Percentiles rank a stretch among this genome's conserved stretches.
These are phyloP conservation scores for Yamadazyma mexicana DNA, from an alignment of 1,139 yeast genomes.

Conservation along the genomic window DNA sequence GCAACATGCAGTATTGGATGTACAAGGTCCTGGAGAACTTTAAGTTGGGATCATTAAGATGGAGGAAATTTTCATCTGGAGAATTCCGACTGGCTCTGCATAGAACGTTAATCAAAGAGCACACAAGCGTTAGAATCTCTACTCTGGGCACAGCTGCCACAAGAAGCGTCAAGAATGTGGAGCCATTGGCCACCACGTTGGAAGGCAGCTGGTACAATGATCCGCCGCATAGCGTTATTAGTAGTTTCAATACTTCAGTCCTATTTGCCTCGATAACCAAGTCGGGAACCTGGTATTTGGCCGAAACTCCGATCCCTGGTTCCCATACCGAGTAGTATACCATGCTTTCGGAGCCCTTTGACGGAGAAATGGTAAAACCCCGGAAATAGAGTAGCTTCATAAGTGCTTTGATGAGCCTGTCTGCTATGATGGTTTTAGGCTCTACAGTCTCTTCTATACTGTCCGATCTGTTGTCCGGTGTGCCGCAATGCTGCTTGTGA, in stretches of 20 bases:
- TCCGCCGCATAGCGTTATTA: slow-evolving; percentile 64
- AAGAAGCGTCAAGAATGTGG: slow-evolving; percentile 57
- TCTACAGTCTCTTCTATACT: too few species aligned
- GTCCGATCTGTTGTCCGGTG: too few species aligned
- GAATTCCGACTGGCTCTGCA: slow-evolving; percentile 37
- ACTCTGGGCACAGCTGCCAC: slow-evolving; percentile 53
- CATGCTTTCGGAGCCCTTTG: slow-evolving; percentile 7
- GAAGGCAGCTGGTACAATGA: slow-evolving; percentile 55
- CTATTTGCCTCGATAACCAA: slow-evolving; percentile 63
- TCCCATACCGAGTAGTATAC: slow-evolving; percentile 55
- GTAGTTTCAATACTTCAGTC: slow-evolving; percentile 61
- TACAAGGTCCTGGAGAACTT: slow-evolving; percentile 45
- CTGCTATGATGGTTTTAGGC: slow-evolving; percentile 44
- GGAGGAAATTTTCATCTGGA: slow-evolving; percentile 38
- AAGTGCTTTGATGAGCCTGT: slow-evolving; percentile 43
- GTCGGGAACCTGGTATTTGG: slow-evolving; percentile 44
- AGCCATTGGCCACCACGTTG: slow-evolving; percentile 50
- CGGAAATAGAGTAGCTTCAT: slow-evolving; percentile 57
- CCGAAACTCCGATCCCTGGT: slow-evolving; percentile 64
- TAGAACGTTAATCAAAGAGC: slow-evolving; percentile 66
- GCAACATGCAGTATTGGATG: slow-evolving; percentile 59
- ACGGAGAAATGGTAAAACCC: slow-evolving; percentile 53
- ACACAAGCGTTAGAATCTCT: slow-evolving; percentile 54
- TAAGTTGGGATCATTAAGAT: slow-evolving; percentile 34
- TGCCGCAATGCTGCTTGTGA: neutral